Evolutionary conservation across 371 early-diverging fungal species (phyloP).

Genomic region (Mortierella sp.): DNA sequence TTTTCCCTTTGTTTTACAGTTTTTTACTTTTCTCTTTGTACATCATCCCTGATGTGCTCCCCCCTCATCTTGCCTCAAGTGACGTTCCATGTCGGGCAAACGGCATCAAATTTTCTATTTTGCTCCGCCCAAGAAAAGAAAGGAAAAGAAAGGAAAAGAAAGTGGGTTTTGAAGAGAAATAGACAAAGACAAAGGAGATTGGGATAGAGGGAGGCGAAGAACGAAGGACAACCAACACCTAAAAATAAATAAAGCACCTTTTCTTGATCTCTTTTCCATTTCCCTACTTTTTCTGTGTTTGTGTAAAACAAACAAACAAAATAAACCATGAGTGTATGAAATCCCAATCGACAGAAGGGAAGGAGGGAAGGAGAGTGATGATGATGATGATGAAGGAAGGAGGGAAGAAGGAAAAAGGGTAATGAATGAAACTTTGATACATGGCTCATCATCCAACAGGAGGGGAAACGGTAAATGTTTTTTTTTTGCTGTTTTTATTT

Average conservation of each 20-base stretch:
- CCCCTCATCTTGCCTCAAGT: too few relatives aligned
- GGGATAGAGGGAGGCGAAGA: background rate
- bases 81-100: too few relatives aligned
- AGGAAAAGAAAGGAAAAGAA: background rate
- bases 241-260: background rate
- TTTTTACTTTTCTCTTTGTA: too few relatives aligned
- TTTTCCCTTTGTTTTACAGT: too few relatives aligned
- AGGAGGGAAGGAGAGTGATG: background rate
- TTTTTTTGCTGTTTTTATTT: background rate
- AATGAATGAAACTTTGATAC: background rate
- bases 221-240: background rate
- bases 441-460: too few relatives aligned
- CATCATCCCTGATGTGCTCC: too few relatives aligned
- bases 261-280: background rate
- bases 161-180: background rate
- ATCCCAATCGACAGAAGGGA: background rate
- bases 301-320: background rate
- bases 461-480: background rate
- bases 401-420: background rate
- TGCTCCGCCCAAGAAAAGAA: background rate
- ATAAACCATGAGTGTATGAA: background rate
- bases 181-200: background rate
- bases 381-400: constrained; percentile 1
- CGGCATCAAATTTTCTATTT: background rate
- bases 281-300: background rate